Percentiles rank a stretch among this genome's conserved stretches.
These are phyloP conservation scores for Cicer chorassanicum DNA, from an alignment of 306 rosid species.

Conservation along the genomic window DNA sequence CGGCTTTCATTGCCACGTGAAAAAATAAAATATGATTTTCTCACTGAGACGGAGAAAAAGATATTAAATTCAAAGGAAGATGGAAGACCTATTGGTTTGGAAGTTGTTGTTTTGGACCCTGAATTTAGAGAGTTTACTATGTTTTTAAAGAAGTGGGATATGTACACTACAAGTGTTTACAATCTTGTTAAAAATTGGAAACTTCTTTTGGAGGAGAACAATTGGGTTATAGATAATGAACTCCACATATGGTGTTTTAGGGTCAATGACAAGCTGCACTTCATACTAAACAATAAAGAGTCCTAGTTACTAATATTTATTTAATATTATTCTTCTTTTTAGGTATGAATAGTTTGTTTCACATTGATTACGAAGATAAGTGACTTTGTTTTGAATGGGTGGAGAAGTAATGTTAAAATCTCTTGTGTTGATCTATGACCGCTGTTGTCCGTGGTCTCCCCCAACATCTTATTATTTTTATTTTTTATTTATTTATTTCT, in stretches of 20 bases:
- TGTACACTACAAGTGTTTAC: neutral
- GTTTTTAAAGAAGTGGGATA: neutral
- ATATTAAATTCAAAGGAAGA: neutral
- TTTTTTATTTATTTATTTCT: too few relatives aligned
- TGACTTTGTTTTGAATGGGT: too few relatives aligned
- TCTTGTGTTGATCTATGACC: too few relatives aligned
- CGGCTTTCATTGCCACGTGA: neutral
- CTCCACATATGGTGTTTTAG: neutral
- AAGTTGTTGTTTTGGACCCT: neutral
- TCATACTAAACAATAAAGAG: neutral
- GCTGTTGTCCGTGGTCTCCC: too few relatives aligned
- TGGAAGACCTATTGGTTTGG: neutral
- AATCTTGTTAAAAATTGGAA: conserved; percentile 2
- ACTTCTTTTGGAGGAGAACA: neutral
- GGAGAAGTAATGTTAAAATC: too few relatives aligned
- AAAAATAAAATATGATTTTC: neutral
- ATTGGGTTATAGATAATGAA: too few relatives aligned
- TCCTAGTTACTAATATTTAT: neutral
- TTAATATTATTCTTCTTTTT: too few relatives aligned
- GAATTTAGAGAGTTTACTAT: neutral
- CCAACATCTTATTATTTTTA: too few relatives aligned
- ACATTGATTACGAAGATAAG: too few relatives aligned
- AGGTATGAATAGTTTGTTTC: too few relatives aligned
- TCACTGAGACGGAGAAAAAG: neutral
- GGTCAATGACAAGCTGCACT: neutral